These are phyloP conservation scores for Trichophyton verrucosum DNA, from an alignment of 2,329 filamentous ascomycete species.

Conservation along the genomic window DNA sequence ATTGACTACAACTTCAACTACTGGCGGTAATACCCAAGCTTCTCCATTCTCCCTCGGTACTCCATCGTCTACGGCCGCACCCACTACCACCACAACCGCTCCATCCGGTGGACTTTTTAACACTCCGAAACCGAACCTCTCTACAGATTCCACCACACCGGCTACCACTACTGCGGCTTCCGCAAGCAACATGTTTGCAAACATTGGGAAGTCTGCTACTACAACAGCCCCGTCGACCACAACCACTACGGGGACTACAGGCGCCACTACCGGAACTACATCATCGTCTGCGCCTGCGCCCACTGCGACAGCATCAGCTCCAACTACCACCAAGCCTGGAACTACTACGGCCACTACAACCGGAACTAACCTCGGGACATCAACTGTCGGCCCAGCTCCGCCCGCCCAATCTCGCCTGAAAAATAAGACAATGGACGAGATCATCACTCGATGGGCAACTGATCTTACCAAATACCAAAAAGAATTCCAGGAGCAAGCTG, in stretches of 20 bases:
- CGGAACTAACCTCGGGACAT: slow-evolving; percentile 47
- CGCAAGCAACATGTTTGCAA: slow-evolving; percentile 12
- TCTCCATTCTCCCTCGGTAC: slow-evolving; percentile 22
- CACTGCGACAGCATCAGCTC: slow-evolving; percentile 18
- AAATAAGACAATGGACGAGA: slow-evolving; percentile 99
- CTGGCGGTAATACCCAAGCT: slow-evolving; percentile 11
- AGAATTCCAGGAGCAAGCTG: slow-evolving; percentile 83
- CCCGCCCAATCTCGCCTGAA: slow-evolving; percentile 75
- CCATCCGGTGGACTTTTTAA: slow-evolving; percentile 29
- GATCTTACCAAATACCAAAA: slow-evolving; percentile 94
- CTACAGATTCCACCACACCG: slow-evolving; percentile 25
- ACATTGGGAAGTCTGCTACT: slow-evolving; percentile 20
- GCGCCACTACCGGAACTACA: slow-evolving; percentile 14
- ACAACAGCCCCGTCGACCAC: slow-evolving; percentile 17
- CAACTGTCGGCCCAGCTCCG: slow-evolving; percentile 68
- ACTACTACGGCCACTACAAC: slow-evolving; percentile 17
- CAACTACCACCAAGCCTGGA: slow-evolving; percentile 23
- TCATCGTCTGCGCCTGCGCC: slow-evolving; percentile 19
- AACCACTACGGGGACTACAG: slow-evolving; percentile 19
- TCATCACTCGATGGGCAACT: slow-evolving; percentile 91
- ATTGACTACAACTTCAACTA: slow-evolving; percentile 16
- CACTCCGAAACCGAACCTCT: slow-evolving; percentile 23
- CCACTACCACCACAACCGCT: background rate
- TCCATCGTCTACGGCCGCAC: slow-evolving; percentile 17
- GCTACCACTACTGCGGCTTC: slow-evolving; percentile 19